A percentile compares a stretch with the other conserved stretches of the same genome.
phyloP scores from a whole-genome alignment of 1,139 yeast genomes.

The Nakaseomyces nivariensis region DNA sequence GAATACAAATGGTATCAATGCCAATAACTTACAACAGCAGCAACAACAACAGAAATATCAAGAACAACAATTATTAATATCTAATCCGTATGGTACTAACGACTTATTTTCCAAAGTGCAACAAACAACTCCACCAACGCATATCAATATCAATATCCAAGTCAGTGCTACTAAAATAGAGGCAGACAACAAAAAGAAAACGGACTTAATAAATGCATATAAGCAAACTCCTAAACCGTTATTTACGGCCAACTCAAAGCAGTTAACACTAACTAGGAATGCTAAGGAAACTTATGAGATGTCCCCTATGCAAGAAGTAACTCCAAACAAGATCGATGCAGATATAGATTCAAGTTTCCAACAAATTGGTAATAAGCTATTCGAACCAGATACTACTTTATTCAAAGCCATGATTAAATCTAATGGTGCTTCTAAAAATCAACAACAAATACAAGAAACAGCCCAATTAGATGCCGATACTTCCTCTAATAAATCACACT shows the following conservation, averaged over 20 bases:
- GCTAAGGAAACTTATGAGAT: no score
- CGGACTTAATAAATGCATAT: slow-evolving; percentile 46
- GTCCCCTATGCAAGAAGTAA: neutral
- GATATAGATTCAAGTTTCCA: neutral
- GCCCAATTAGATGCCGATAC: neutral
- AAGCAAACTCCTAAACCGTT: slow-evolving; percentile 34
- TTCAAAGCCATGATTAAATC: slow-evolving; percentile 2
- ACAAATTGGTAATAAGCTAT: neutral
- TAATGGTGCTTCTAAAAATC: neutral
- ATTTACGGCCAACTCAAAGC: slow-evolving; percentile 12
- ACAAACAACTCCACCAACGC: slow-evolving; percentile 13
- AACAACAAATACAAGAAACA: neutral
- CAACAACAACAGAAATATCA: slow-evolving; percentile 15
- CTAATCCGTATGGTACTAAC: slow-evolving; percentile 65
- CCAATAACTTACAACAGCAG: slow-evolving; percentile 5
- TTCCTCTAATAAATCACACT: neutral
- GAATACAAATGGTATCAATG: neutral
- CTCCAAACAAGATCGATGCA: neutral
- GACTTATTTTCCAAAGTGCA: slow-evolving; percentile 42
- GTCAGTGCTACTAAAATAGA: slow-evolving; percentile 38
- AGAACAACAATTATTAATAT: slow-evolving; percentile 17
- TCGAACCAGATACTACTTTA: neutral
- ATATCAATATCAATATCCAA: neutral
- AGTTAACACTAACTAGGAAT: neutral
- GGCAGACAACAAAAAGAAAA: slow-evolving; percentile 42